A percentile compares a stretch with the other conserved stretches of the same genome.
phyloP scores from a whole-genome alignment of 805 yeast species.

The Zygosaccharomyces kombuchaensis region DNA sequence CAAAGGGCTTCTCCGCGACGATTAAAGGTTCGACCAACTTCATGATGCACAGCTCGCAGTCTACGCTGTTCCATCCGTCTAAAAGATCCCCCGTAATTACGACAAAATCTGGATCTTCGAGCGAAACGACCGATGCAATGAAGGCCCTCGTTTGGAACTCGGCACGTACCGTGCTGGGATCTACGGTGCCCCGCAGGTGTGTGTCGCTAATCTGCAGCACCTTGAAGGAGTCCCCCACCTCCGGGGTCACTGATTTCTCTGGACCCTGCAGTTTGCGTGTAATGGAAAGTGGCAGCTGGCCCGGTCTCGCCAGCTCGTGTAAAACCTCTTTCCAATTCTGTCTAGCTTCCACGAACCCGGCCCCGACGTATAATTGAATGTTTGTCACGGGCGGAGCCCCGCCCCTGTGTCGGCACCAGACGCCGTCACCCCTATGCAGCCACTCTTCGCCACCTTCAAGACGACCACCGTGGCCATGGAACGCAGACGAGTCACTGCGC shows the following conservation, averaged over 20 bases:
- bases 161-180: slow-evolving; percentile 38
- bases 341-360: slow-evolving; percentile 55
- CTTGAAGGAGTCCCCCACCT: slow-evolving; percentile 38
- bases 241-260: neutral
- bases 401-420: slow-evolving; percentile 53
- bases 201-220: slow-evolving; percentile 64
- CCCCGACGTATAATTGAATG: slow-evolving; percentile 50
- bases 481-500: slow-evolving; percentile 34
- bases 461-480: slow-evolving; percentile 22
- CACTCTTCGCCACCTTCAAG: slow-evolving; percentile 34
- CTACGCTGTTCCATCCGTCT: slow-evolving; percentile 54
- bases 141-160: slow-evolving; percentile 46
- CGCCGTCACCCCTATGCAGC: slow-evolving; percentile 44
- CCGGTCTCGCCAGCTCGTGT: slow-evolving; percentile 15
- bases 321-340: slow-evolving; percentile 46
- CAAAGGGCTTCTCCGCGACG: slow-evolving; percentile 52
- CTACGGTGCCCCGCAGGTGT: slow-evolving; percentile 55
- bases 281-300: slow-evolving; percentile 11
- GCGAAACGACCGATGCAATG: slow-evolving; percentile 46
- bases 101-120: slow-evolving; percentile 59
- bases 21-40: slow-evolving; percentile 56
- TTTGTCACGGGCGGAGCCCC: slow-evolving; percentile 38
- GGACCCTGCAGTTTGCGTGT: slow-evolving; percentile 9
- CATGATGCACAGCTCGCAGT: slow-evolving; percentile 55
- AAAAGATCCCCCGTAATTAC: slow-evolving; percentile 64